A percentile compares a stretch with the other conserved stretches of the same genome.
phyloP scores from a whole-genome alignment of 2,329 filamentous ascomycete genomes.

The Pyrenophora tritici-repentis region DNA sequence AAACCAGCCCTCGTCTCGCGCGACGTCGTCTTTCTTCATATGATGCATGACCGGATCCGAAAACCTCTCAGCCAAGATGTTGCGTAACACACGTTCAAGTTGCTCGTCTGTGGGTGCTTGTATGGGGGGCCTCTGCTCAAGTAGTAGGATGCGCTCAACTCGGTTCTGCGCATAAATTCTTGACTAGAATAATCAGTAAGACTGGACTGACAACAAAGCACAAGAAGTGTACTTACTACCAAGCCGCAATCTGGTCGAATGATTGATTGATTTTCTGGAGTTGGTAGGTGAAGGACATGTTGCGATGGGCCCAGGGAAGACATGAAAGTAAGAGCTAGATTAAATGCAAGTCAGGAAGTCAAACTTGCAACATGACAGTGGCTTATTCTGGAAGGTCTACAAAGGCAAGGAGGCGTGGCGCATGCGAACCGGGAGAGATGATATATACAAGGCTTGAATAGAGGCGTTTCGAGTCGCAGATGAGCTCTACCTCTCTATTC shows the following conservation, averaged over 20 bases:
- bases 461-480: conserved; percentile 20
- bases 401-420: neutral
- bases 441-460: conserved; percentile 24
- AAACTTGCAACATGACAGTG: neutral
- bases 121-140: conserved; percentile 33
- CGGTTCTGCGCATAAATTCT: conserved; percentile 41
- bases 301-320: neutral
- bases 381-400: neutral
- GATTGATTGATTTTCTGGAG: conserved; percentile 40
- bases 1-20: conserved; percentile 25
- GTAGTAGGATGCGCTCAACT: conserved; percentile 31
- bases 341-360: neutral
- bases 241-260: conserved; percentile 39
- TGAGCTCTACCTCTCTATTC: conserved; percentile 21
- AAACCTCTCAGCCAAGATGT: conserved; percentile 42
- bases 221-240: conserved; percentile 33
- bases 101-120: conserved; percentile 40
- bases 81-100: conserved; percentile 42
- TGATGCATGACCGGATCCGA: conserved; percentile 17
- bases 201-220: no score
- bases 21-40: conserved; percentile 8
- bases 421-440: conserved; percentile 12
- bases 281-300: conserved; percentile 41
- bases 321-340: neutral
- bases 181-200: conserved; percentile 20